These are phyloP conservation scores for Knoxia roxburghii DNA, from an alignment of 257 asterid species.

Conservation along the genomic window DNA sequence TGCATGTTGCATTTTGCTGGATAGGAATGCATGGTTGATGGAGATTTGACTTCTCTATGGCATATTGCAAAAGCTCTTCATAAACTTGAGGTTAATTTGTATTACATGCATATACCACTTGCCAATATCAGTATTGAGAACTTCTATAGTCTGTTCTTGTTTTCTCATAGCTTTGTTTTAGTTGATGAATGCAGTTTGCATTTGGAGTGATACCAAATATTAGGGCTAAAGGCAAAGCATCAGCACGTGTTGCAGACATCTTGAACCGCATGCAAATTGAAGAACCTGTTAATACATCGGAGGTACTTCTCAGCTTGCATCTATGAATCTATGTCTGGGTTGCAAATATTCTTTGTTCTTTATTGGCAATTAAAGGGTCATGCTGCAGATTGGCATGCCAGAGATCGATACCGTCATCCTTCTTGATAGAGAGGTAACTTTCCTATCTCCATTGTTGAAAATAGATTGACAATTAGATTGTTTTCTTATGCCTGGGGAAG, in stretches of 20 bases:
- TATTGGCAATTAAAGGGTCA: slow-evolving; percentile 14
- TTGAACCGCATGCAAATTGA: slow-evolving; percentile 83
- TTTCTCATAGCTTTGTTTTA: slow-evolving; percentile 17
- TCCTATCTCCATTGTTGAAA: background rate
- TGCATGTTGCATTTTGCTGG: slow-evolving; percentile 20
- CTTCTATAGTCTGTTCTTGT: background rate
- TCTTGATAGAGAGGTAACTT: slow-evolving; percentile 84
- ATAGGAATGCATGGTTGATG: slow-evolving; percentile 81
- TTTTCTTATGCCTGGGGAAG: background rate
- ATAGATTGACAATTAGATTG: background rate
- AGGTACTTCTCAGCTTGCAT: slow-evolving; percentile 37
- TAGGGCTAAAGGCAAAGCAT: slow-evolving; percentile 93
- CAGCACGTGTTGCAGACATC: slow-evolving; percentile 84
- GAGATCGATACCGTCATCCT: slow-evolving; percentile 86
- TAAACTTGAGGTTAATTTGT: slow-evolving; percentile 65
- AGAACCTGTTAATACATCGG: slow-evolving; percentile 76
- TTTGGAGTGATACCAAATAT: slow-evolving; percentile 90
- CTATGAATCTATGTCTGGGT: slow-evolving; percentile 8
- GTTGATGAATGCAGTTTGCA: slow-evolving; percentile 52
- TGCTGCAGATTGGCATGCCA: slow-evolving; percentile 65
- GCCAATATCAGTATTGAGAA: background rate
- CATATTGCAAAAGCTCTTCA: slow-evolving; percentile 93
- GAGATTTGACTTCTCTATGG: slow-evolving; percentile 89
- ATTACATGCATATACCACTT: background rate
- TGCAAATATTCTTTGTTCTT: background rate